Base-by-base conservation (phyloP, 1,139 yeast genomes). In the Diutina sp. region DNA sequence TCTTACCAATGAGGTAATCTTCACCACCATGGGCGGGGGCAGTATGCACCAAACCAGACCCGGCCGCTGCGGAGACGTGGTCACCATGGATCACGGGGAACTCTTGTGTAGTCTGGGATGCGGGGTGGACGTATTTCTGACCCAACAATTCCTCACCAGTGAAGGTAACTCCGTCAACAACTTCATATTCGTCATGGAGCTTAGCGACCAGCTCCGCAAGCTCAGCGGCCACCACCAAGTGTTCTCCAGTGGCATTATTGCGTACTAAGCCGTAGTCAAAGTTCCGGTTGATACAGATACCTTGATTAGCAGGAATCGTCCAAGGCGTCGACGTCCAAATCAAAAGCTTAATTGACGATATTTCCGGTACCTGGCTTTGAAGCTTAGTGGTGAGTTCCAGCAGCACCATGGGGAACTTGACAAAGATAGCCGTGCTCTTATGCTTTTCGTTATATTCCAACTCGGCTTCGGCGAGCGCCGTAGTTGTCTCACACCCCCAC, bases 291-390 rank as follows among this genome's bases (percentile, higher is more conserved):
- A 87, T 77, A 55, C 95, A 87, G 56, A 93, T 82, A 0, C 98
- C 98, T 60, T 79, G 77, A 66, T 95, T 93, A 0, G 96, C 86
- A 2, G 90, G 88, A 46, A 95, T 74, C 0, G 99, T 95, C 99
- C 99, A 93, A 0, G 99, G 98, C 1, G 99, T 93, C 1, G 97
- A 90, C 0, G 99, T 93, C 99, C 99, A 93, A 57, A 93, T 89
- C 60, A 87, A 71, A 64, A 65, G 62, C 51, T 61, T 65, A 25
- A 70, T 60, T 14, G 18, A n/a, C 9, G 16, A 11, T 7, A 18
- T 9, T 4, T 32, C 1, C 14, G n/a, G 18, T 6, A 50, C 8
- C 11, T 32, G 44, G 7, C 7, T 12, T 4, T 55, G 28, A 14
- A 56, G 53, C 35, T 51, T 54, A 6, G 51, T 41, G 35, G 41